Base-by-base conservation (phyloP, 108 stramenopile species). In the Cyclotella sp. region DNA sequence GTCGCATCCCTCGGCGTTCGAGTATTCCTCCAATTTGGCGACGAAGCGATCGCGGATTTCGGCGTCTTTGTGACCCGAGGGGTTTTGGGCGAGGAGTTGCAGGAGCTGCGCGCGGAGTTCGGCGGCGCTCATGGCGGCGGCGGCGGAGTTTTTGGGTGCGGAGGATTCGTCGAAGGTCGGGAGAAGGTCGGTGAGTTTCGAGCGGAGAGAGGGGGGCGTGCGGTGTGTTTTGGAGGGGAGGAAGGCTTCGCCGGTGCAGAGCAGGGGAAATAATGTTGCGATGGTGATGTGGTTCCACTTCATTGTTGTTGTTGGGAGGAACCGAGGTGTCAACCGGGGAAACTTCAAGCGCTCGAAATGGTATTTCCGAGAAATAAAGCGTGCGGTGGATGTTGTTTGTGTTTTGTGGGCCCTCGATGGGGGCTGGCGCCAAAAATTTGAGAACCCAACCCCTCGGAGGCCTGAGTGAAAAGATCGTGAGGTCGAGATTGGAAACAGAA, bases 1-100 rank as follows among this genome's bases (percentile, higher is more conserved):
- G 69, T 84, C 75, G 41, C 51, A 73, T 0, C 77, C 81, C 11
- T 65, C 70, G 13, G 71, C 46, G 15, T 85, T 65, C 43, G 57
- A 64, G 52, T 85, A 85, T 46, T 77, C 82, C 1, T 63, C 61
- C 1, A 83, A 74, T 46, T 83, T 80, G 49, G 85, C 43, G 11
- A 77, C 71, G 73, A 83, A 82, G 6, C 24, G 19, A 9, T 22
- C 11, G 26, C 77, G 77, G 9, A 75, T n/a, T 14, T 42, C 44
- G 34, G 66, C 21, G 12, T 82, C 73, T 57, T 58, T 73, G 77
- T 85, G 81, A 6, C 72, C 77, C 24, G 30, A 52, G 42, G 84
- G 84, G 30, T 85, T 78, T 41, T 76, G 59, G 34, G 69, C 63
- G 49, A 85, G 73, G 29, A 85, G 46, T 9, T 58, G n/a, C 10